Conservation (phyloP, 768 basidiomycete genomes). For the Trametes elegans region DNA sequence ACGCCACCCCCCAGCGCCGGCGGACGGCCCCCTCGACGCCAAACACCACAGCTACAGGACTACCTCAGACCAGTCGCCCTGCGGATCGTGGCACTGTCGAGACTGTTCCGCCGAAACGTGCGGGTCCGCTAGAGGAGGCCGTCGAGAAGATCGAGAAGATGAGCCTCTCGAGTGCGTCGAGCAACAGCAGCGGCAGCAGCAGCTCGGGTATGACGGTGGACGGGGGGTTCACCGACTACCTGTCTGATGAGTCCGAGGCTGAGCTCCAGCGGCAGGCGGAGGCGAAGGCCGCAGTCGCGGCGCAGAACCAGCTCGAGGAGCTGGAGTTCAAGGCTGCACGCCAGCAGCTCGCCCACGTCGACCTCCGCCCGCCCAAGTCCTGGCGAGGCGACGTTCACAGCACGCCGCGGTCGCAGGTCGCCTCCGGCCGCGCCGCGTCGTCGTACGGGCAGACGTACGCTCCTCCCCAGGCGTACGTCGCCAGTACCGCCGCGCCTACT, state of each 20-base stretch:
- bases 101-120: slow-evolving; percentile 14
- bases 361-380: slow-evolving; percentile 71
- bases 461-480: slow-evolving; percentile 4
- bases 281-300: slow-evolving; percentile 69
- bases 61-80: background rate
- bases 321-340: slow-evolving; percentile 79
- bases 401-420: slow-evolving; percentile 22
- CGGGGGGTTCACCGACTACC: slow-evolving; percentile 85
- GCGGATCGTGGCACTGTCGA: slow-evolving; percentile 21
- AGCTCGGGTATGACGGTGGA: slow-evolving; percentile 76
- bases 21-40: slow-evolving; percentile 22
- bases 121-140: slow-evolving; percentile 30
- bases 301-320: slow-evolving; percentile 80
- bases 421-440: slow-evolving; percentile 1
- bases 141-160: slow-evolving; percentile 40
- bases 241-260: slow-evolving; percentile 91
- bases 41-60: background rate
- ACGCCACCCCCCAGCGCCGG: slow-evolving; percentile 27
- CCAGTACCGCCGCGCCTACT: slow-evolving; percentile 15
- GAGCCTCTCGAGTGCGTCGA: slow-evolving; percentile 35
- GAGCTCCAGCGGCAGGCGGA: slow-evolving; percentile 87
- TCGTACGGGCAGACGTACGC: slow-evolving; percentile 11
- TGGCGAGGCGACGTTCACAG: slow-evolving; percentile 50
- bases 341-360: slow-evolving; percentile 72
- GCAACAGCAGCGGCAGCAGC: slow-evolving; percentile 56